Conservation (phyloP, 129 eudicot species). For the Gnaphalium uliginosum region DNA sequence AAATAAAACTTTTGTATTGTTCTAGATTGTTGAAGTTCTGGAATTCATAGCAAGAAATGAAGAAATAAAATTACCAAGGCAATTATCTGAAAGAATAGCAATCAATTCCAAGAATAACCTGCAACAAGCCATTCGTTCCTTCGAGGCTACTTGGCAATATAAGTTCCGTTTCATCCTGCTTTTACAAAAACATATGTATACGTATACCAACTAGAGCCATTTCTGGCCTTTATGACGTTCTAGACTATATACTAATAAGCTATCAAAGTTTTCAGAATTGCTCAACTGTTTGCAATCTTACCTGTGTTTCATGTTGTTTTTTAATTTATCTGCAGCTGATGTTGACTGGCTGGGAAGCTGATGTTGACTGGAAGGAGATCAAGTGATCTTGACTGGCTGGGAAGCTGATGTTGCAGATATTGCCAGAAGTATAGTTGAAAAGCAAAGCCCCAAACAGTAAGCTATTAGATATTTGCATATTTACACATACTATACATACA, state of each 20-base stretch:
- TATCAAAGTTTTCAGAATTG: neutral
- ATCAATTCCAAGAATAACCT: slow-evolving; percentile 66
- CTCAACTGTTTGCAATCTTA: slow-evolving; percentile 6
- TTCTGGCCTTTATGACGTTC: too few relatives aligned
- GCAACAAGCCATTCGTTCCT: slow-evolving; percentile 84
- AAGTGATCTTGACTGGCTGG: slow-evolving; percentile 73
- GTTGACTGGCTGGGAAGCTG: slow-evolving; percentile 80
- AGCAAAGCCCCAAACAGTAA: slow-evolving; percentile 84
- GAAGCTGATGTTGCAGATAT: slow-evolving; percentile 66
- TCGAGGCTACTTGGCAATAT: slow-evolving; percentile 71
- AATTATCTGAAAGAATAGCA: slow-evolving; percentile 62
- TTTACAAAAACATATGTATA: neutral
- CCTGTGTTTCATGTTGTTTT: neutral
- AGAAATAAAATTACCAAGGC: slow-evolving; percentile 53
- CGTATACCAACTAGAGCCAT: neutral
- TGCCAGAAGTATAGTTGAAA: slow-evolving; percentile 59
- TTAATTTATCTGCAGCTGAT: slow-evolving; percentile 37
- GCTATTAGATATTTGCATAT: slow-evolving; percentile 29
- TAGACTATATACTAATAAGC: too few relatives aligned
- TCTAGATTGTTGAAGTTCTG: slow-evolving; percentile 62
- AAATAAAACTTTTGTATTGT: slow-evolving; percentile 9
- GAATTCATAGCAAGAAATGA: slow-evolving; percentile 60
- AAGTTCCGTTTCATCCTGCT: slow-evolving; percentile 40
- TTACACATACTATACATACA: neutral
- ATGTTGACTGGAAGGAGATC: slow-evolving; percentile 64